Conservation (phyloP, 2,329 filamentous ascomycete genomes). For the Aureobasidium subglaciale region DNA sequence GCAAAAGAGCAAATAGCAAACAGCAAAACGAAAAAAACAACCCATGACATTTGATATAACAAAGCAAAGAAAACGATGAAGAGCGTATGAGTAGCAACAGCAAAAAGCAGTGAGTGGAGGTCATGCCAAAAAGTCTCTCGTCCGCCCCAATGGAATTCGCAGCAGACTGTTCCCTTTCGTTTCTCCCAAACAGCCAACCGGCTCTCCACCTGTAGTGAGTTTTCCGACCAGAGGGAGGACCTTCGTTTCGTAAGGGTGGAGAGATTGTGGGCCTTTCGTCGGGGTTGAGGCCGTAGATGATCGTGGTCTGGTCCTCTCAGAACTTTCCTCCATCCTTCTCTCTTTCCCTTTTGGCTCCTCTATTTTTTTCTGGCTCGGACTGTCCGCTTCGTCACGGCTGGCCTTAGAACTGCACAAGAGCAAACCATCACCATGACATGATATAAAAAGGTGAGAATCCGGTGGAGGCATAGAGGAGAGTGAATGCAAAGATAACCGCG, state of each 20-base stretch:
- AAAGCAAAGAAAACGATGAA: not conserved
- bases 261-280: not conserved
- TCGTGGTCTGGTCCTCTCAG: too few relatives aligned
- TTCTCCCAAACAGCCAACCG: not conserved
- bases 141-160: not conserved
- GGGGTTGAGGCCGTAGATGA: not conserved
- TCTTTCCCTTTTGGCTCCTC: not conserved
- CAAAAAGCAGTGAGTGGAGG: not conserved
- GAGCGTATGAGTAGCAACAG: constrained; percentile 7
- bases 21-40: not conserved
- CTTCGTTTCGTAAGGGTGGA: not conserved
- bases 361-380: not conserved
- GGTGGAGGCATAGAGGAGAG: constrained; percentile 2
- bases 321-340: constrained; percentile 4
- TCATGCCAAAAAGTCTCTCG: not conserved
- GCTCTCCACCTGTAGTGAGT: not conserved
- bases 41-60: not conserved
- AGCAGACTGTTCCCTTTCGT: not conserved
- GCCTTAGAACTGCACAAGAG: constrained; percentile 4
- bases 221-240: not conserved
- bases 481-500: constrained; percentile 15
- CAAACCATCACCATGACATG: constrained; percentile 12
- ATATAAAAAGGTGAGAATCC: not conserved
- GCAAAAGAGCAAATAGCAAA: too few relatives aligned
- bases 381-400: constrained; percentile 1